A percentile compares a stretch with the other conserved stretches of the same genome.
Evolutionary conservation across 2,329 filamentous ascomycete species (phyloP).

Genomic region (Talaromyces sp.): DNA sequence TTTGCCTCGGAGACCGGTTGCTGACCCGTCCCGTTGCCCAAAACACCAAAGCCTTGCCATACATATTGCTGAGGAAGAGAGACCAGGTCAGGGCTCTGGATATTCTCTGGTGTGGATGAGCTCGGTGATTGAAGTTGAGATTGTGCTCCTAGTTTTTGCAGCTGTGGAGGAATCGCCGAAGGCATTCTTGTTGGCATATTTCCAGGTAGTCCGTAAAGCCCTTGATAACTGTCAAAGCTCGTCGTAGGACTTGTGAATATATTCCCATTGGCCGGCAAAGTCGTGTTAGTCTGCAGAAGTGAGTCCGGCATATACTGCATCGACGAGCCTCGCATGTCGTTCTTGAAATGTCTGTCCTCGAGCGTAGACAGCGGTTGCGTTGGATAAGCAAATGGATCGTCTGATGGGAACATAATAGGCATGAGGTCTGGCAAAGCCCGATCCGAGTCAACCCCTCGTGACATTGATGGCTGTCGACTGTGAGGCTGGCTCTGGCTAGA

Average conservation of each 20-base stretch:
- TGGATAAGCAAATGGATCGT: slow-evolving; percentile 46
- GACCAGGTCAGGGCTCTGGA: slow-evolving; percentile 36
- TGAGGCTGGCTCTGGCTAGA: slow-evolving; percentile 15
- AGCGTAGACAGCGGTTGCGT: slow-evolving; percentile 44
- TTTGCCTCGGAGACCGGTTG: slow-evolving; percentile 17
- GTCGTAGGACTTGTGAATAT: neutral
- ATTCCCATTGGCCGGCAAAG: slow-evolving; percentile 7
- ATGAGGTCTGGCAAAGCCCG: slow-evolving; percentile 41
- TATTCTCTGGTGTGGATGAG: slow-evolving; percentile 25
- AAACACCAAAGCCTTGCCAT: slow-evolving; percentile 35
- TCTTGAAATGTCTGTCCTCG: slow-evolving; percentile 36
- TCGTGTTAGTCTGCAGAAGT: slow-evolving; percentile 11
- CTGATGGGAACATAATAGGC: slow-evolving; percentile 47
- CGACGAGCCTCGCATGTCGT: slow-evolving; percentile 18
- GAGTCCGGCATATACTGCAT: slow-evolving; percentile 21
- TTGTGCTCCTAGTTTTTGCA: slow-evolving; percentile 17
- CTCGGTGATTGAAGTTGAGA: slow-evolving; percentile 28
- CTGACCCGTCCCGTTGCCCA: slow-evolving; percentile 20
- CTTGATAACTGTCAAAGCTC: slow-evolving; percentile 21
- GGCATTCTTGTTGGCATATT: slow-evolving; percentile 3
- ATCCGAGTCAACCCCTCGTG: slow-evolving; percentile 27
- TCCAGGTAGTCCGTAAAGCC: slow-evolving; percentile 20
- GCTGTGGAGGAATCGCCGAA: slow-evolving; percentile 20
- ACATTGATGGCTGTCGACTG: slow-evolving; percentile 15
- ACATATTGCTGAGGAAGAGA: slow-evolving; percentile 37